phyloP scores from a whole-genome alignment of 768 basidiomycete species.

The Tulasnella sp. region DNA sequence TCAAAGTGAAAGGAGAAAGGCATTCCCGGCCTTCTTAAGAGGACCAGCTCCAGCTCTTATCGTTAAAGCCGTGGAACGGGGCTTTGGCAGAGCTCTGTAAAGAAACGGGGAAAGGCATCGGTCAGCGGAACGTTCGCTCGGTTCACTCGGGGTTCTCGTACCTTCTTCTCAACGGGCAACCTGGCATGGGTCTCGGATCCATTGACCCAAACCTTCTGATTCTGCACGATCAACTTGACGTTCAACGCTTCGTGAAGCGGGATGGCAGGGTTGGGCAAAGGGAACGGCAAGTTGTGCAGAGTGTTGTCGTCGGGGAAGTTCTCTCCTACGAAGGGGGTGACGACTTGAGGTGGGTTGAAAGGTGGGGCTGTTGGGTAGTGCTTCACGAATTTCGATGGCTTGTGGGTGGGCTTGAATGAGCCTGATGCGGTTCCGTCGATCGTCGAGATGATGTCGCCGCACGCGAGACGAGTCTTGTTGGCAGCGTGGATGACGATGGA shows the following conservation, averaged over 20 bases:
- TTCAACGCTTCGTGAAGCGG: background rate
- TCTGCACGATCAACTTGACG: background rate
- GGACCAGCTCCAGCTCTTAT: background rate
- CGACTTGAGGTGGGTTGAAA: conserved; percentile 10
- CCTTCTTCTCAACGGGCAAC: conserved; percentile 7
- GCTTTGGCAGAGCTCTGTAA: background rate
- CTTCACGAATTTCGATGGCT: conserved; percentile 15
- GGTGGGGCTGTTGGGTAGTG: conserved; percentile 12
- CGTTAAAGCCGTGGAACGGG: background rate
- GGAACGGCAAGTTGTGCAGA: conserved; percentile 10
- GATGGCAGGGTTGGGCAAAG: conserved; percentile 9
- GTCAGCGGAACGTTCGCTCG: background rate
- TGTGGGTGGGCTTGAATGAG: conserved; percentile 7
- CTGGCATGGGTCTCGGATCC: background rate
- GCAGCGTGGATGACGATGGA: conserved; percentile 17
- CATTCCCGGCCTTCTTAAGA: background rate
- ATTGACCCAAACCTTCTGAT: background rate
- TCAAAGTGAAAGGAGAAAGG: background rate
- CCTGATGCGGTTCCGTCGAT: conserved; percentile 5
- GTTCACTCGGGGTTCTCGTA: background rate
- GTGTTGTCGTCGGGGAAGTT: background rate
- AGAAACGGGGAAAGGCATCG: background rate
- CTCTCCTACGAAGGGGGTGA: conserved; percentile 11
- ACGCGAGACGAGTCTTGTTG: conserved; percentile 18
- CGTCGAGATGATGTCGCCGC: conserved; percentile 18